Evolutionary conservation across 2,329 filamentous ascomycete genomes (phyloP), one percentile per base, ranked within the genome.

Genomic region (Colletotrichum salicis): DNA sequence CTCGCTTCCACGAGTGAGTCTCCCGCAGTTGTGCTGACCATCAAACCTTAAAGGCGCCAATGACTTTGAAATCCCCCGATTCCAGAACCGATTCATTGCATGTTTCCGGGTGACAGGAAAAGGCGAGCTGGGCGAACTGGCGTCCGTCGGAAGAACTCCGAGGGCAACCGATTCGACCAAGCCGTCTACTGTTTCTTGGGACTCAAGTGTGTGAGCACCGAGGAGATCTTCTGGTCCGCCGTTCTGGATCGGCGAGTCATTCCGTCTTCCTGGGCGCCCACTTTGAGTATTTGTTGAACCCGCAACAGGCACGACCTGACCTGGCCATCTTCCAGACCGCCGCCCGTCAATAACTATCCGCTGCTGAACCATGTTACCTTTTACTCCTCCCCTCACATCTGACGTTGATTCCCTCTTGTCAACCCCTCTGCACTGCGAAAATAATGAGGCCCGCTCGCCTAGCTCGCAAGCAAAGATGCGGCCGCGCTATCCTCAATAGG

Each of bases 401-500:
- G 41, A 60, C 48, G 63, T 48, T 64, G 45, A 60, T 22, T 54
- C 41, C 62, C 45, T 66, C 45, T 48, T 31, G 29, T 59, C 15
- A 15, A 15, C 56, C 67, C 67, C 22, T 70, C 63, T 41, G 29
- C 48, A 13, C 59, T 29, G 3, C 61, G 22, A 31, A 55, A 27
- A 45, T 62, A 55, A 27, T 59, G 24, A 27, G 33, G 64, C 55
- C 67, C 61, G 61, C 61, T 70, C 62, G 55, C 62, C 67, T 70
- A 51, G 56, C 22, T 48, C 12, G 22, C 45, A 31, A 29, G 41
- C 10, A 41, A 65, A 22, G 35, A 61, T 59, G 63, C 56, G 29
- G 31, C 41, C 48, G 33, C 64, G 41, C 64, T 68, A 68, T 52
- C 68, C 58, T 41, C 68, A 58, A 59, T 67, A 67, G 64, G 68